phyloP scores from a whole-genome alignment of 2,329 filamentous ascomycete genomes.

The Zopfia rhizophila region DNA sequence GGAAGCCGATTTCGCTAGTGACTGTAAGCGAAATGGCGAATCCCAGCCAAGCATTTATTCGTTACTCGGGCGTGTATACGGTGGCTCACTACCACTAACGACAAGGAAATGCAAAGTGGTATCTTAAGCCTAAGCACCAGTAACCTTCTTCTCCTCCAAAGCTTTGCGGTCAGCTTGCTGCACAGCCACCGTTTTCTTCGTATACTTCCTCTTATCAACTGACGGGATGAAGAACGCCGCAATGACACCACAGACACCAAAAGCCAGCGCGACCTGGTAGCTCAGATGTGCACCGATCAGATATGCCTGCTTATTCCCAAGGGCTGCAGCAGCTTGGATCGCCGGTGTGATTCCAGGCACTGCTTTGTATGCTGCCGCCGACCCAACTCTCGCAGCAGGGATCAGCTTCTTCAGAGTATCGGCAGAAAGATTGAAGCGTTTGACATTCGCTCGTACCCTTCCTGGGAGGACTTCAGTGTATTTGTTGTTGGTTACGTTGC shows the following conservation, averaged over 20 bases:
- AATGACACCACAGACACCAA: constrained; percentile 38
- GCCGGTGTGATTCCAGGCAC: constrained; percentile 42
- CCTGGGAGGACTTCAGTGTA: constrained; percentile 28
- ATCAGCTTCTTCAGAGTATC: constrained; percentile 28
- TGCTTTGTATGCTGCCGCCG: constrained; percentile 36
- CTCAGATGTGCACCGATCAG: constrained; percentile 35
- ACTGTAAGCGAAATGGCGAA: no score
- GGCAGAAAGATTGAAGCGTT: constrained; percentile 28
- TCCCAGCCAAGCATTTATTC: no score
- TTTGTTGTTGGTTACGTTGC: constrained; percentile 42
- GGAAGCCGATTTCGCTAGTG: no score
- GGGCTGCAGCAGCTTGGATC: constrained; percentile 35
- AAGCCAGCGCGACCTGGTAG: constrained; percentile 45
- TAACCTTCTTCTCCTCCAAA: constrained; percentile 33
- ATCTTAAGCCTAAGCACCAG: neutral
- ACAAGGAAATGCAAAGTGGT: no score
- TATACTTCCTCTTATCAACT: constrained; percentile 42
- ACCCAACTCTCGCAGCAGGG: constrained; percentile 33
- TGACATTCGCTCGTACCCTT: constrained; percentile 27
- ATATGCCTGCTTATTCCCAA: constrained; percentile 43
- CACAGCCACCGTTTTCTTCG: constrained; percentile 37
- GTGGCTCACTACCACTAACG: no score
- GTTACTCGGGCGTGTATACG: no score
- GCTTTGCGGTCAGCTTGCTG: constrained; percentile 36
- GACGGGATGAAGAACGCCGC: constrained; percentile 39